Conservation (phyloP, 192 early-diverging fungal genomes). For the Funneliformis geosporum region DNA sequence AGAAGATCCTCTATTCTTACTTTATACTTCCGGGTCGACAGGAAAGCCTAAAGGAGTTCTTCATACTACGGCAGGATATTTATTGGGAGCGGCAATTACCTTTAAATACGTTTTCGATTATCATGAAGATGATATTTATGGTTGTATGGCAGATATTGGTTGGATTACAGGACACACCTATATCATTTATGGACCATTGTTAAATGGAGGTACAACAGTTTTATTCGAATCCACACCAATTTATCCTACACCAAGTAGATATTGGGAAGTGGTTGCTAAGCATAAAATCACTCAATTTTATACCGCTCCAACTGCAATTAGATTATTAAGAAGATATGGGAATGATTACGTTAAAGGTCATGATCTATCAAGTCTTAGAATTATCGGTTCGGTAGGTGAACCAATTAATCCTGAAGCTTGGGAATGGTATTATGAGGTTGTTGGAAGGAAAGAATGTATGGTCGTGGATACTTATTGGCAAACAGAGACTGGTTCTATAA, state of each 20-base stretch:
- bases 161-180: slow-evolving; percentile 90
- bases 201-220: slow-evolving; percentile 86
- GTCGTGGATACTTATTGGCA: slow-evolving; percentile 98
- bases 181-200: slow-evolving; percentile 89
- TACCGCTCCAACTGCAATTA: slow-evolving; percentile 97
- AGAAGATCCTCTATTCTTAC: slow-evolving; percentile 94
- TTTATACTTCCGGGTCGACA: slow-evolving; percentile 92
- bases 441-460: slow-evolving; percentile 84
- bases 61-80: slow-evolving; percentile 93
- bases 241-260: slow-evolving; percentile 82
- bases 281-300: slow-evolving; percentile 97
- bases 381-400: slow-evolving; percentile 95
- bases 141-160: slow-evolving; percentile 96
- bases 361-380: slow-evolving; percentile 81
- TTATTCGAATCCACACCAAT: slow-evolving; percentile 94
- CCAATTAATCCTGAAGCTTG: slow-evolving; percentile 98
- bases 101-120: slow-evolving; percentile 95
- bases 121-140: slow-evolving; percentile 85
- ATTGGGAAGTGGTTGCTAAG: slow-evolving; percentile 83
- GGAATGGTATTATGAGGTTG: slow-evolving; percentile 94
- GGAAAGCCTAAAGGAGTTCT: slow-evolving; percentile 92
- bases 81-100: slow-evolving; percentile 85
- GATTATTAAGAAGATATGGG: slow-evolving; percentile 88
- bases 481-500: slow-evolving; percentile 92
- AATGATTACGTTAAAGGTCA: slow-evolving; percentile 74